phyloP scores from a whole-genome alignment of 495 filamentous ascomycete genomes.

The Daldinia grandis region DNA sequence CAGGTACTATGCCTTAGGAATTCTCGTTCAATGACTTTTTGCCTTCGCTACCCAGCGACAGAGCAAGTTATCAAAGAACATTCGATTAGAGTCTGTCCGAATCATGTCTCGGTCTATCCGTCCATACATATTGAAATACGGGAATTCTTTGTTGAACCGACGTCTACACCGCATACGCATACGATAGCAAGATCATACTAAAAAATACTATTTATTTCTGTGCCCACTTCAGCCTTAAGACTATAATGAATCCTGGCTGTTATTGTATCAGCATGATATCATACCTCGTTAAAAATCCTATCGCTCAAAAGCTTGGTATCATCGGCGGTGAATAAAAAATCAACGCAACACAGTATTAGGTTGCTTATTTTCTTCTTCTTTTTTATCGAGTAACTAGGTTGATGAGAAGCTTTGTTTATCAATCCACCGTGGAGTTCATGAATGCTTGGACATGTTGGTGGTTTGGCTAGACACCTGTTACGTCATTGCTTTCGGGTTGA shows the following conservation, averaged over 20 bases:
- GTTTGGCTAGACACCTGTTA: too few relatives aligned
- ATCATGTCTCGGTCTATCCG: constrained; percentile 11
- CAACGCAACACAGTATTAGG: not conserved
- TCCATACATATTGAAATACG: not conserved
- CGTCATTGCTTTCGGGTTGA: too few relatives aligned
- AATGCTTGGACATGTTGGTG: too few relatives aligned
- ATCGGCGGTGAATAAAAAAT: not conserved
- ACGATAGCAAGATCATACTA: not conserved
- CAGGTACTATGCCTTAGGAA: not conserved
- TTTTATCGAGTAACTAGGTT: too few relatives aligned
- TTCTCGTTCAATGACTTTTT: not conserved
- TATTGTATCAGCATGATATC: constrained; percentile 1
- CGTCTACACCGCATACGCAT: not conserved
- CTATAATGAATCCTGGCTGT: not conserved
- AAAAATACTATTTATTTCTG: not conserved
- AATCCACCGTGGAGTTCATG: too few relatives aligned
- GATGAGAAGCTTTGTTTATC: too few relatives aligned
- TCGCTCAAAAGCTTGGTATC: not conserved
- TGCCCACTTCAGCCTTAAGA: not conserved
- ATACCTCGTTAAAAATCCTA: not conserved
- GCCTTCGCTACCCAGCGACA: not conserved
- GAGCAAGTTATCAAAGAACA: not conserved
- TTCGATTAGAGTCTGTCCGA: not conserved
- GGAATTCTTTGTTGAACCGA: not conserved
- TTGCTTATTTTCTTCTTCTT: too few relatives aligned